These are phyloP conservation scores for Hypoxylon crocopeplum DNA, from an alignment of 495 filamentous ascomycete species.

Conservation along the genomic window DNA sequence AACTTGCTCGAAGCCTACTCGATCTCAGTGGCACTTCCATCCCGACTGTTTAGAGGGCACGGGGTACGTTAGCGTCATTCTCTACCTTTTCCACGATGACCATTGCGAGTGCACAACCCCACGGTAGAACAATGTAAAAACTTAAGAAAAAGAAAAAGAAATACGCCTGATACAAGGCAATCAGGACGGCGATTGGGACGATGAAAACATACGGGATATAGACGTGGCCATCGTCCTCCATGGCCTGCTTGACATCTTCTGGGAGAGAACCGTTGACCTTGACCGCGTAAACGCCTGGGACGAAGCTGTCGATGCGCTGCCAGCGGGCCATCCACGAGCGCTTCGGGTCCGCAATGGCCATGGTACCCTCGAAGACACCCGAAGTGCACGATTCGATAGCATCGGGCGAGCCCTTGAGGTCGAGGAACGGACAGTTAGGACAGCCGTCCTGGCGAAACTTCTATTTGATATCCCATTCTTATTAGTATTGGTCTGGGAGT, in stretches of 20 bases:
- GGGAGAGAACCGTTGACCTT: slow-evolving; percentile 80
- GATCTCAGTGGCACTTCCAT: slow-evolving; percentile 18
- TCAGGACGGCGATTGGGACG: neutral
- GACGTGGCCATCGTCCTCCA: slow-evolving; percentile 72
- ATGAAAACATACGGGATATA: slow-evolving; percentile 66
- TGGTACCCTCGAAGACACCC: slow-evolving; percentile 89
- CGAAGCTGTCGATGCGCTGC: slow-evolving; percentile 88
- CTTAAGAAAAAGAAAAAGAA: neutral
- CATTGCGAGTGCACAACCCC: neutral
- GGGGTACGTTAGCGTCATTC: neutral
- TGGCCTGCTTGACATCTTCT: slow-evolving; percentile 66
- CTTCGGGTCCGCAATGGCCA: slow-evolving; percentile 76
- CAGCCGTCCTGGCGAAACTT: slow-evolving; percentile 85
- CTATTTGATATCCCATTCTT: slow-evolving; percentile 50
- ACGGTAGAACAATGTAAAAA: neutral
- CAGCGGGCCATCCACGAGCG: slow-evolving; percentile 92
- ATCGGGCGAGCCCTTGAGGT: slow-evolving; percentile 78
- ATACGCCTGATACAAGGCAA: neutral
- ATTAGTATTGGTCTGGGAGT: slow-evolving; percentile 6
- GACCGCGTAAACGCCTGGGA: slow-evolving; percentile 87
- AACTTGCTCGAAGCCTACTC: slow-evolving; percentile 14
- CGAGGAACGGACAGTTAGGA: slow-evolving; percentile 92
- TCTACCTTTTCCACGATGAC: too few species aligned
- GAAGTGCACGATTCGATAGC: slow-evolving; percentile 91
- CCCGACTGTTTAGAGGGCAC: slow-evolving; percentile 8